Evolutionary conservation across 2,329 filamentous ascomycete species (phyloP).

Genomic region (Coniochaeta hoffmannii): DNA sequence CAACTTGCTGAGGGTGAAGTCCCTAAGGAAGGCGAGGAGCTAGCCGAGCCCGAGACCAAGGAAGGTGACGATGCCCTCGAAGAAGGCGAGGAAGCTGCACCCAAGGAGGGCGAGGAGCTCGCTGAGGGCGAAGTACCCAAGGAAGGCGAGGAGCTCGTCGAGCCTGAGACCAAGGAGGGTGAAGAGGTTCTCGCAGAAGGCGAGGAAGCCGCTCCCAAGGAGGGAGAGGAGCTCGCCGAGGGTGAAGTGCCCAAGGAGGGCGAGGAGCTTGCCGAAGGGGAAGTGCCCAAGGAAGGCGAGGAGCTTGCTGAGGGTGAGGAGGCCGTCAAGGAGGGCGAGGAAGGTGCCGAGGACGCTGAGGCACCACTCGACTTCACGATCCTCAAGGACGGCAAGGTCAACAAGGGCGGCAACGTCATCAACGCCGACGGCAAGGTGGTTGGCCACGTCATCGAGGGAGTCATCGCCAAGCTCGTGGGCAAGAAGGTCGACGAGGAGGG

Average conservation of each 20-base stretch:
- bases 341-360: constrained; percentile 20
- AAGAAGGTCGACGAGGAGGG: constrained; percentile 59
- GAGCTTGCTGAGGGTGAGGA: constrained; percentile 23
- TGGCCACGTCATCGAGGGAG: constrained; percentile 58
- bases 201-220: constrained; percentile 36
- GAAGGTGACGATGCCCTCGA: constrained; percentile 7
- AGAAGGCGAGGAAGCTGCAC: constrained; percentile 2
- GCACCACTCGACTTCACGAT: constrained; percentile 55
- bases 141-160: constrained; percentile 2
- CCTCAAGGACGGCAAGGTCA: constrained; percentile 50
- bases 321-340: constrained; percentile 8
- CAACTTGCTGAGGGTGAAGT: constrained; percentile 5
- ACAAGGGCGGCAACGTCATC: constrained; percentile 48
- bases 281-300: constrained; percentile 23
- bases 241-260: constrained; percentile 4
- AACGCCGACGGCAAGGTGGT: constrained; percentile 45
- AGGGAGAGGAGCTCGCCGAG: constrained; percentile 19
- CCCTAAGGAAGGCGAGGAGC: constrained; percentile 5
- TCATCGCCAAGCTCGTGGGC: constrained; percentile 56
- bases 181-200: background rate
- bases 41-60: constrained; percentile 16
- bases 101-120: constrained; percentile 8
- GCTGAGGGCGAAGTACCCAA: constrained; percentile 7
- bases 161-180: constrained; percentile 4
- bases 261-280: constrained; percentile 6